Percentiles rank a stretch among this genome's conserved stretches.
phyloP scores from a whole-genome alignment of 2,329 filamentous ascomycete genomes.

The Botrytis pseudocinerea region DNA sequence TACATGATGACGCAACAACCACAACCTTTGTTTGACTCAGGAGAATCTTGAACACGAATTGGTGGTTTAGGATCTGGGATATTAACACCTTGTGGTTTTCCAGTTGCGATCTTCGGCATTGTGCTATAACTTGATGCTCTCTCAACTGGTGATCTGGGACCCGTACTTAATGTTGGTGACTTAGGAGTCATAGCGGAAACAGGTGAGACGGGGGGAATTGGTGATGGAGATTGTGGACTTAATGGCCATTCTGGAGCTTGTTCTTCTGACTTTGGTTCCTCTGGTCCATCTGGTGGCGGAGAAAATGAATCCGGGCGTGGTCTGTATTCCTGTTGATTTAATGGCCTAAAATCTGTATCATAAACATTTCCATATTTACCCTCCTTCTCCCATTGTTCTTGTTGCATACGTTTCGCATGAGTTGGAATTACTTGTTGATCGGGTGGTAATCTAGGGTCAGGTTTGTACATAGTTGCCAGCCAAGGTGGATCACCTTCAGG shows the following conservation, averaged over 20 bases:
- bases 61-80: slow-evolving; percentile 43
- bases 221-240: slow-evolving; percentile 35
- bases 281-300: slow-evolving; percentile 30
- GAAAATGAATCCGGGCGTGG: slow-evolving; percentile 70
- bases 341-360: slow-evolving; percentile 81
- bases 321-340: slow-evolving; percentile 67
- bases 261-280: slow-evolving; percentile 32
- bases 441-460: slow-evolving; percentile 87
- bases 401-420: slow-evolving; percentile 84
- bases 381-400: slow-evolving; percentile 93
- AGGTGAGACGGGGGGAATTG: neutral
- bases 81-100: slow-evolving; percentile 43
- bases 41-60: slow-evolving; percentile 54
- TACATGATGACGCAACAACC: slow-evolving; percentile 56
- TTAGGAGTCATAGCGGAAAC: slow-evolving; percentile 40
- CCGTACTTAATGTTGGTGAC: slow-evolving; percentile 51
- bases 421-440: slow-evolving; percentile 96
- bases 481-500: slow-evolving; percentile 96
- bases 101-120: slow-evolving; percentile 39
- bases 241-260: slow-evolving; percentile 60
- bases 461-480: slow-evolving; percentile 93
- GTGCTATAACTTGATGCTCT: slow-evolving; percentile 51
- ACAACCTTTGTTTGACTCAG: slow-evolving; percentile 50
- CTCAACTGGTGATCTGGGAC: slow-evolving; percentile 48
- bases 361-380: slow-evolving; percentile 83